phyloP scores from a whole-genome alignment of 441 rosid species.

The Erodium trifolium region DNA sequence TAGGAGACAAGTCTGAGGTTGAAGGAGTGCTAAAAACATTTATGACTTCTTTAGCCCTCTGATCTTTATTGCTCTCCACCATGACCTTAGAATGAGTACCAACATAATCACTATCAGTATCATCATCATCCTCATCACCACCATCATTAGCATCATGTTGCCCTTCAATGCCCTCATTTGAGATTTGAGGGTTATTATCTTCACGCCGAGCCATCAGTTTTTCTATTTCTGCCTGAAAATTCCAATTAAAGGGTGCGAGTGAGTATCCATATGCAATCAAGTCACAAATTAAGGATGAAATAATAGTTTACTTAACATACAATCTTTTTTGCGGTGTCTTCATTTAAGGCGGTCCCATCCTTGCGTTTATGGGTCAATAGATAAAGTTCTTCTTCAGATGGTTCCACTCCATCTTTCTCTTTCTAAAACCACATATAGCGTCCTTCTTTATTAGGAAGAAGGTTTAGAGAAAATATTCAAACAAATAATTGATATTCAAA shows the following conservation, averaged over 20 bases:
- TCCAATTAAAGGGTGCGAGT: background rate
- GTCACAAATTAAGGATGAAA: background rate
- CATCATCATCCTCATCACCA: background rate
- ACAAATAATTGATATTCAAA: background rate
- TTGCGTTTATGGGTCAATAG: background rate
- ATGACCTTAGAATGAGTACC: background rate
- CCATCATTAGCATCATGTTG: background rate
- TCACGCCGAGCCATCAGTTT: background rate
- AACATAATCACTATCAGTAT: background rate
- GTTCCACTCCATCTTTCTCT: conserved; percentile 3
- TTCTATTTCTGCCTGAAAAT: conserved; percentile 1
- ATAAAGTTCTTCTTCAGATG: background rate
- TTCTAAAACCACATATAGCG: background rate
- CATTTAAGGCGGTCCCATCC: conserved; percentile 5
- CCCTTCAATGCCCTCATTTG: background rate
- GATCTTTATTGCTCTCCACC: background rate
- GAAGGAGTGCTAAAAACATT: background rate
- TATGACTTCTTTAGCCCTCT: background rate
- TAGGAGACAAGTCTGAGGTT: background rate
- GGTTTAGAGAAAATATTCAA: background rate
- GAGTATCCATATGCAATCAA: background rate
- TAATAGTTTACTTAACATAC: background rate
- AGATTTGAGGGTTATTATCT: background rate
- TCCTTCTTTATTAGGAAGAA: background rate
- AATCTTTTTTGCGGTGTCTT: background rate